Base-by-base conservation (phyloP, 257 asterid species). In the Jacaranda copaia region DNA sequence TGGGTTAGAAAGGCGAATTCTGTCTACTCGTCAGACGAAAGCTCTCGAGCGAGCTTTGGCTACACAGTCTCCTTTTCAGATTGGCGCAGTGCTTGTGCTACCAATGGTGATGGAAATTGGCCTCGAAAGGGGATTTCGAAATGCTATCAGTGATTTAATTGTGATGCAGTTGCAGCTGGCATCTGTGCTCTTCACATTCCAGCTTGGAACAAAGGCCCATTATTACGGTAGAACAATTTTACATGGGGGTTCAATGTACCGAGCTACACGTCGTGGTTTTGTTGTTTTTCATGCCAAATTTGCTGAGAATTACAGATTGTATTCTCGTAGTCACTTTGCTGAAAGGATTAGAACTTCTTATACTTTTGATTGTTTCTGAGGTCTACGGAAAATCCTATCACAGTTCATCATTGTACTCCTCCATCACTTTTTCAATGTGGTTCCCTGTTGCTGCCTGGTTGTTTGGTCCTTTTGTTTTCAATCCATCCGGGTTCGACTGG, bases 51-150 rank as follows among this genome's bases (percentile, higher is more conserved):
- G 83, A 81, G 99, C 99, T 78, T 80, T 96, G 86, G 98, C 97
- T 53, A 77, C 98, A 16, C 96, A 92, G 77, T 93, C 98, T 35
- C 77, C 90, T 75, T 93, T 93, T 79, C 98, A 93, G 85, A 92
- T 93, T 35, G 99, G 99, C 8, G 73, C 90, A 77, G 80, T 96
- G 68, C 94, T 96, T 15, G 94, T 93, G 59, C 88, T 96, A 19
- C 99, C 99, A 18, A 96, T 96, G 99, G 92, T 91, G 72, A 96
- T 93, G 99, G 99, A 96, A 79, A 96, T 89, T 5, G 98, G 97
- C 45, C 89, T 96, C 8, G 98, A 96, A 85, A 83, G 96, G 84
- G 99, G 99, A 45, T 96, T 96, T 60, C 92, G 96, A 8, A 92
- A 90, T 63, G 99, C 99, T 45, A 69, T 96, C 49, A 97, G 96